Conservation (phyloP, 140 eudicot genomes). For the Stevia rebaudiana region DNA sequence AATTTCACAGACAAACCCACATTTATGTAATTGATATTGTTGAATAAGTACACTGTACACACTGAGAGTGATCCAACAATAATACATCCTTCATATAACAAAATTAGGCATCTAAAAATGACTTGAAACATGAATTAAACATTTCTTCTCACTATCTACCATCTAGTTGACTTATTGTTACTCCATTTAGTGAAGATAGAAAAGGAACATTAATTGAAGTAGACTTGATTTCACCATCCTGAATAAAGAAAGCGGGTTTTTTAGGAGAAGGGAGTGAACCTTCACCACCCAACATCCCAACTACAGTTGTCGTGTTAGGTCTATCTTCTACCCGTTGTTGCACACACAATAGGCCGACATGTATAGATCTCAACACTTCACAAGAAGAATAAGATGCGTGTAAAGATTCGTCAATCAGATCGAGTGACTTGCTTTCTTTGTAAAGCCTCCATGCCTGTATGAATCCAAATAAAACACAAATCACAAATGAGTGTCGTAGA, state of each 20-base stretch:
- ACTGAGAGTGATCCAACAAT: no score
- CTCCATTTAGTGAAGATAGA: background rate
- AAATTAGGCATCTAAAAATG: no score
- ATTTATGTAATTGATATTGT: background rate
- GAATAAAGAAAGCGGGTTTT: background rate
- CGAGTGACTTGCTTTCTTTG: background rate
- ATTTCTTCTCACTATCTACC: background rate
- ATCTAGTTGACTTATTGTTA: constrained; percentile 2
- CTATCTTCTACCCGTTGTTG: constrained; percentile 7
- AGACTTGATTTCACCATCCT: background rate
- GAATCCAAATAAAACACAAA: background rate
- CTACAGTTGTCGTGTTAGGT: background rate
- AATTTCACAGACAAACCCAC: background rate
- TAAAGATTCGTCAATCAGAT: background rate
- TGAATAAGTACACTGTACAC: background rate
- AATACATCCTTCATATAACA: no score
- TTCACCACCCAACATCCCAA: background rate
- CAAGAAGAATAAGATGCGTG: background rate
- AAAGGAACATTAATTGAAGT: background rate
- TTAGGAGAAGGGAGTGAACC: constrained; percentile 5
- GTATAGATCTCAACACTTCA: background rate
- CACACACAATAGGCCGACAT: constrained; percentile 9
- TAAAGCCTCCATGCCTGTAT: constrained; percentile 7
- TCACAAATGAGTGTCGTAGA: no score
- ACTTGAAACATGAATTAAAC: background rate